Evolutionary conservation across 306 rosid genomes (phyloP).

Genomic region (Rosa multiflora): DNA sequence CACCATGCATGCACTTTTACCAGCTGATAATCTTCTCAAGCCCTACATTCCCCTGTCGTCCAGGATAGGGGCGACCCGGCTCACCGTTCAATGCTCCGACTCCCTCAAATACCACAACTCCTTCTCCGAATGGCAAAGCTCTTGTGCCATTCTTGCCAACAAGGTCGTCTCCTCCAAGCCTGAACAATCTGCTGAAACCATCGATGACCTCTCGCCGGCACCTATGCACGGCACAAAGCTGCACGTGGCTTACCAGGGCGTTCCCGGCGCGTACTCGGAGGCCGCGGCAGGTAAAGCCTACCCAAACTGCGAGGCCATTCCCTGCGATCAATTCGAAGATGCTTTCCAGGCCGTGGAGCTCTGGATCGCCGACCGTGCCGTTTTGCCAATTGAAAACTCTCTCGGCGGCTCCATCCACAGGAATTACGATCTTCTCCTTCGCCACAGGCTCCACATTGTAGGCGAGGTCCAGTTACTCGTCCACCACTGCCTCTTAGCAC

Average conservation of each 20-base stretch:
- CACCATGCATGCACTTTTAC: constrained; percentile 60
- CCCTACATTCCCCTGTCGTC: not conserved
- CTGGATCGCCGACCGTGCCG: constrained; percentile 96
- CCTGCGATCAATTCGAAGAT: constrained; percentile 94
- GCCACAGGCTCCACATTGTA: constrained; percentile 96
- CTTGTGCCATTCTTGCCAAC: constrained; percentile 82
- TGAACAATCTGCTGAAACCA: constrained; percentile 45
- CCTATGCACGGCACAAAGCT: constrained; percentile 94
- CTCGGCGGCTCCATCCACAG: constrained; percentile 97
- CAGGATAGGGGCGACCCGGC: constrained; percentile 33
- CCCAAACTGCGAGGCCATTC: constrained; percentile 92
- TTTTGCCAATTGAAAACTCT: constrained; percentile 83
- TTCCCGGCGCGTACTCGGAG: constrained; percentile 95
- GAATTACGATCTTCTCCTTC: constrained; percentile 92
- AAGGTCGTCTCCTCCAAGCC: constrained; percentile 62
- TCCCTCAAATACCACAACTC: constrained; percentile 44
- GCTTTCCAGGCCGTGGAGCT: constrained; percentile 97
- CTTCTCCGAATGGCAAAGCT: constrained; percentile 80
- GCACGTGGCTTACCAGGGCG: constrained; percentile 94
- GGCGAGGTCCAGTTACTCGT: constrained; percentile 93
- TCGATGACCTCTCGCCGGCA: constrained; percentile 84
- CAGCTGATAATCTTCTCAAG: constrained; percentile 38
- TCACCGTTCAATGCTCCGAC: constrained; percentile 42
- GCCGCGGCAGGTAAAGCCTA: constrained; percentile 96
- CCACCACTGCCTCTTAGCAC: constrained; percentile 91